phyloP scores from a whole-genome alignment of 163 green algal genomes.

The Scenedesmus sp. region DNA sequence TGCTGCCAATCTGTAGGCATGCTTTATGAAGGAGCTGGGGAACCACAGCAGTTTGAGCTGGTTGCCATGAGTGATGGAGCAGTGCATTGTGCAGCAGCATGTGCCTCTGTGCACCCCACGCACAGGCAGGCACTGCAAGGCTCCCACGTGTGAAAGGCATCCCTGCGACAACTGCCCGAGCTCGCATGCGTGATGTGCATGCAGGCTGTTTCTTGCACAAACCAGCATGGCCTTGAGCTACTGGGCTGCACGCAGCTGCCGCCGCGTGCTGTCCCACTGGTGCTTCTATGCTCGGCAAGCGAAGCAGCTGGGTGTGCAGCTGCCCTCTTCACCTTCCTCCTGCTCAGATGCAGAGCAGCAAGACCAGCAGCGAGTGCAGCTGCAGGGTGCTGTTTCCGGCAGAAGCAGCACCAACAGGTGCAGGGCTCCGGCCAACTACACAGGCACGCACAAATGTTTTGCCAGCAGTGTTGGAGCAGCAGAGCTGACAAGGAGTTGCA shows the following conservation, averaged over 20 bases:
- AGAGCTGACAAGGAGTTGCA: constrained; percentile 7
- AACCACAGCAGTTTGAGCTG: neutral
- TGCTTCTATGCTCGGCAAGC: neutral
- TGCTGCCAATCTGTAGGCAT: too few species aligned
- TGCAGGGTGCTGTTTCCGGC: neutral
- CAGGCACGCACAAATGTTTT: neutral
- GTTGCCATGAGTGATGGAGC: too few species aligned
- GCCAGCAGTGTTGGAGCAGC: neutral
- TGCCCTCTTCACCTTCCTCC: constrained; percentile 7
- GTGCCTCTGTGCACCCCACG: too few species aligned
- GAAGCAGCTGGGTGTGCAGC: constrained; percentile 4
- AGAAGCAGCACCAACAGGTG: neutral
- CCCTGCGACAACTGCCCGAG: too few species aligned
- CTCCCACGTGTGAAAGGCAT: too few species aligned
- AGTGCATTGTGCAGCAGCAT: too few species aligned
- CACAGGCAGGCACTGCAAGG: too few species aligned
- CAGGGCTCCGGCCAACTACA: neutral
- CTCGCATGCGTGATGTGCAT: neutral
- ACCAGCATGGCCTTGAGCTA: neutral
- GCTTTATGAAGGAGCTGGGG: too few species aligned
- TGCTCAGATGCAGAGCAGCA: constrained; percentile 7
- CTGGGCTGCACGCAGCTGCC: neutral
- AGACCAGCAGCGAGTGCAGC: constrained; percentile 6
- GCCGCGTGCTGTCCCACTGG: constrained; percentile 22
- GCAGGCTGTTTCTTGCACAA: constrained; percentile 6